Conservation (phyloP, 345 rosid species). For the Arabidopsis thaliana region DNA sequence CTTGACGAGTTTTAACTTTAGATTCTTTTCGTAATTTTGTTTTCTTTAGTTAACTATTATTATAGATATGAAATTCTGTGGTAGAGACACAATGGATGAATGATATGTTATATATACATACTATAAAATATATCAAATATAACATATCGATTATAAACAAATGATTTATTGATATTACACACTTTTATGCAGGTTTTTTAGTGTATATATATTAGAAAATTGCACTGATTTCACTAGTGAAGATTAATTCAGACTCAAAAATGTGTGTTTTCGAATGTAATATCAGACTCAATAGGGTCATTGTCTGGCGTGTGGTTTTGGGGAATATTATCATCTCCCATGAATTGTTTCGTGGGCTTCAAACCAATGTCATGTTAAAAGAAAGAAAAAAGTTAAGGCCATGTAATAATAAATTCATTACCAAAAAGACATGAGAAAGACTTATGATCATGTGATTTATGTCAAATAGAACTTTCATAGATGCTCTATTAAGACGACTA, state of each 20-base stretch:
- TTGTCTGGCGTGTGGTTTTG: not conserved
- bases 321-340: not conserved
- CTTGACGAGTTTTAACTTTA: constrained; percentile 8
- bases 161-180: not conserved
- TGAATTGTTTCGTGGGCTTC: not conserved
- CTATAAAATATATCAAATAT: not conserved
- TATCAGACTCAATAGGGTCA: not conserved
- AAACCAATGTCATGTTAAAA: not conserved
- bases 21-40: not conserved
- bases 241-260: not conserved
- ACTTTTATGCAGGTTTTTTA: not conserved
- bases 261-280: not conserved
- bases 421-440: not conserved
- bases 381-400: not conserved
- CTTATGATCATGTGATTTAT: not conserved
- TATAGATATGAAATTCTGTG: constrained; percentile 7
- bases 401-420: not conserved
- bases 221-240: not conserved
- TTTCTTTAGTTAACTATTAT: not conserved
- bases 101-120: not conserved
- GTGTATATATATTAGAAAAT: not conserved
- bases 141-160: not conserved
- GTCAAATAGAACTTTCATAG: not conserved
- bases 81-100: constrained; percentile 13
- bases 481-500: not conserved